phyloP scores from a whole-genome alignment of 352 stramenopile species.

The Phytopythium montanum region DNA sequence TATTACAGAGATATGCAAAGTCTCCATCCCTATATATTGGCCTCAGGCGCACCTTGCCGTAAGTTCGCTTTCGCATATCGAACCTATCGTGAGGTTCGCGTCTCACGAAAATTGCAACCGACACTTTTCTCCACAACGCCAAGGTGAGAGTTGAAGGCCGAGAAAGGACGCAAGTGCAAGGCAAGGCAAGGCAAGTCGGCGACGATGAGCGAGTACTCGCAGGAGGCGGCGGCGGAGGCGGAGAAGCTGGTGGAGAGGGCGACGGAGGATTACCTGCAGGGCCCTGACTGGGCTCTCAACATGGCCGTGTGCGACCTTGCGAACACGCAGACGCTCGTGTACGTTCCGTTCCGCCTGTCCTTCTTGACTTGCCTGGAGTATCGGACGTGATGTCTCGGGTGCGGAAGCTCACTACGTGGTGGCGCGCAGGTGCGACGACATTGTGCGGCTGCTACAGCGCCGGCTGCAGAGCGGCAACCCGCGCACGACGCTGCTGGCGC shows the following conservation, averaged over 20 bases:
- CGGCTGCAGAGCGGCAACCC: slow-evolving; percentile 50
- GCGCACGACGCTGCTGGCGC: slow-evolving; percentile 41
- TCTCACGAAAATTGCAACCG: background rate
- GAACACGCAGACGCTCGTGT: slow-evolving; percentile 48
- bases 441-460: slow-evolving; percentile 54
- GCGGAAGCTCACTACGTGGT: background rate
- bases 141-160: slow-evolving; percentile 1
- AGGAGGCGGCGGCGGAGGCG: slow-evolving; percentile 30
- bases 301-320: slow-evolving; percentile 65
- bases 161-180: background rate
- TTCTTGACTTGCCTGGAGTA: background rate
- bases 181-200: background rate
- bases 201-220: slow-evolving; percentile 37
- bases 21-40: background rate
- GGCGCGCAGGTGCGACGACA: slow-evolving; percentile 40
- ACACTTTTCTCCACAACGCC: background rate
- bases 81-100: background rate
- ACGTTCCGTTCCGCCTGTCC: slow-evolving; percentile 9
- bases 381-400: no score
- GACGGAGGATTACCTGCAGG: slow-evolving; percentile 43
- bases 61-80: background rate
- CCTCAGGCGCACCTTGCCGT: background rate
- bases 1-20: background rate
- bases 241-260: slow-evolving; percentile 51
- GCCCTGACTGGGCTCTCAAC: slow-evolving; percentile 71